These are phyloP conservation scores for Gliomastix tumulicola DNA, from an alignment of 2,329 filamentous ascomycete genomes.

Conservation along the genomic window DNA sequence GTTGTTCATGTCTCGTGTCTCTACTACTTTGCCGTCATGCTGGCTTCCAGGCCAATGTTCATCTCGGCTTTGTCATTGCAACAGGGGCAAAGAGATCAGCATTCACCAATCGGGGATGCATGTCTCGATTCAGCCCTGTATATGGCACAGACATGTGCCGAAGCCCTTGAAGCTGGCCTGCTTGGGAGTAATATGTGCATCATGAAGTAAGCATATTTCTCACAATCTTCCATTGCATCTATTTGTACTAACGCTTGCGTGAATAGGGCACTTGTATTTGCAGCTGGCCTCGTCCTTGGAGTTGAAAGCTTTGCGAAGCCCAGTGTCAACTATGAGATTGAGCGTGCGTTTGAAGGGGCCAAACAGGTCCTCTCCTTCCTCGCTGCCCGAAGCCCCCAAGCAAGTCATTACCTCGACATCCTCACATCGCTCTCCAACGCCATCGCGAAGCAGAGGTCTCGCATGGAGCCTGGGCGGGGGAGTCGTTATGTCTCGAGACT, in stretches of 20 bases:
- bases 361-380: slow-evolving; percentile 41
- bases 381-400: slow-evolving; percentile 43
- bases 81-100: slow-evolving; percentile 15
- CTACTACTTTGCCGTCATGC: slow-evolving; percentile 52
- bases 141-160: slow-evolving; percentile 45
- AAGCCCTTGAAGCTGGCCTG: slow-evolving; percentile 34
- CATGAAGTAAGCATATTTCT: slow-evolving; percentile 46
- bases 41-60: slow-evolving; percentile 48
- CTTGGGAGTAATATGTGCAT: slow-evolving; percentile 51
- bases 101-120: slow-evolving; percentile 35
- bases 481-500: slow-evolving; percentile 18
- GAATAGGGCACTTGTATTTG: slow-evolving; percentile 47
- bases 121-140: slow-evolving; percentile 50
- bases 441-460: slow-evolving; percentile 29
- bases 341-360: slow-evolving; percentile 41
- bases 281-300: slow-evolving; percentile 48
- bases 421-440: slow-evolving; percentile 37
- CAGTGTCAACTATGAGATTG: slow-evolving; percentile 33
- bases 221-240: not conserved
- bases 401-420: slow-evolving; percentile 50
- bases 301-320: slow-evolving; percentile 46
- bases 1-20: slow-evolving; percentile 48
- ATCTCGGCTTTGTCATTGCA: slow-evolving; percentile 39
- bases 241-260: too few species aligned
- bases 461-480: slow-evolving; percentile 10